A percentile compares a stretch with the other conserved stretches of the same genome.
These are phyloP conservation scores for Vaccinium myrtillus DNA, from an alignment of 148 eudicot genomes.

Conservation along the genomic window DNA sequence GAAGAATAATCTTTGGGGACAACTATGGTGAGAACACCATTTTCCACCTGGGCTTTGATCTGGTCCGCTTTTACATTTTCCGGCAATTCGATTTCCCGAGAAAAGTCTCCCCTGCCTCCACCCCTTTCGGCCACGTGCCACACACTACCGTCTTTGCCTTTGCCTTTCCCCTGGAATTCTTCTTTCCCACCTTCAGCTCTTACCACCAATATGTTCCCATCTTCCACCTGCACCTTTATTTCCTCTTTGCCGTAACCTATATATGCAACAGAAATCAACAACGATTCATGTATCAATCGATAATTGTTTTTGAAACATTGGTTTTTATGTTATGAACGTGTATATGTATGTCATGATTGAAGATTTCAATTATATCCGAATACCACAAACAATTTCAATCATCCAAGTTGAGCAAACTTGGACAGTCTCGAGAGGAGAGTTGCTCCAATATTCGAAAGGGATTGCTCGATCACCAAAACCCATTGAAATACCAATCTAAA, in stretches of 20 bases:
- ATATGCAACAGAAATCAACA: too few species aligned
- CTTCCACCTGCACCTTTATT: conserved; percentile 81
- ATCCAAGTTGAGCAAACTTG: too few species aligned
- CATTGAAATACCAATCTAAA: background rate
- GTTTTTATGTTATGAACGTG: too few species aligned
- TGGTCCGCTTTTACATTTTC: conserved; percentile 72
- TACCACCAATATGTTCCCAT: conserved; percentile 59
- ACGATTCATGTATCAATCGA: too few species aligned
- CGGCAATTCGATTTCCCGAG: conserved; percentile 66
- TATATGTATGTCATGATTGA: too few species aligned
- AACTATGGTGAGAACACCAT: conserved; percentile 69
- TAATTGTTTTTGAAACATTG: too few species aligned
- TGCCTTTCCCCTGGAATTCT: conserved; percentile 37
- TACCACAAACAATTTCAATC: too few species aligned
- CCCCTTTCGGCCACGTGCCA: conserved; percentile 76
- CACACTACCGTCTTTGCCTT: conserved; percentile 28
- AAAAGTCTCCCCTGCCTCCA: conserved; percentile 33
- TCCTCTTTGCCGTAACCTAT: conserved; percentile 69
- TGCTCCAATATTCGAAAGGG: too few species aligned
- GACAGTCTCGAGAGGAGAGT: too few species aligned
- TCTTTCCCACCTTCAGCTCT: conserved; percentile 52
- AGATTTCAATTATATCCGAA: too few species aligned
- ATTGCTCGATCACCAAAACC: background rate
- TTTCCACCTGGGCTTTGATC: conserved; percentile 73
- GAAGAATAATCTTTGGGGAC: conserved; percentile 62